Base-by-base conservation (phyloP, 768 basidiomycete genomes). In the Lyophyllum atratum region DNA sequence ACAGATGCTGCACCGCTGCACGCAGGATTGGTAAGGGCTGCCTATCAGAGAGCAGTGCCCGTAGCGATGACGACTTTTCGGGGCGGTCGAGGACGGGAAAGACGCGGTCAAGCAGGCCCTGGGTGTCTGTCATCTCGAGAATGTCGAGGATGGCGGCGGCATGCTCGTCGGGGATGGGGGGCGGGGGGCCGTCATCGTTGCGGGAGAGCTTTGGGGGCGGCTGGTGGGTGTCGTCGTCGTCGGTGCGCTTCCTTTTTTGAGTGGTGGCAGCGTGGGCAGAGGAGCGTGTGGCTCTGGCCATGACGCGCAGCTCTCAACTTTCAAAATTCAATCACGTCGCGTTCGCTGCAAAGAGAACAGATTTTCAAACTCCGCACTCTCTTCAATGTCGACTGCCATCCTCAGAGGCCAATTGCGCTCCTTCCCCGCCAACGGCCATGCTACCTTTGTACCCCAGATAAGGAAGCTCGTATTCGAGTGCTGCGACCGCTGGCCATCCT, bases 391-490 rank as follows among this genome's bases (percentile, higher is more conserved):
- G 21, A 56, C 54, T 22, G 67, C 74, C 55, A 67, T 83, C 52
- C 68, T 81, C 62, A 68, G 81, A 55, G 81, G 77, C 33, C 69
- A 70, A 48, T 72, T 83, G 28, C 76, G 81, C 60, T 85, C 92
- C 0, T 66, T 69, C 24, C 87, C 87, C 24, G 81, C 87, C 55
- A 93, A 94, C 69, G 92, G 92, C 1, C 89, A 90, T 67, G 68
- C 73, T 42, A 76, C 84, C 1, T 95, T 89, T 72, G 72, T 92
- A 3, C 90, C 93, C 2, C 85, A 85, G 59, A 78, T 90, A n/a
- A 79, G 91, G 54, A 95, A 93, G 68, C 78, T 96, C 58, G 92
- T 96, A 61, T 84, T 96, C 69, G 91, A 94, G 72, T 95, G 83
- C 71, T 93, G 93, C 73, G 86, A 95, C 66, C 83, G 82, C 52